Evolutionary conservation across 768 basidiomycete genomes (phyloP).

Genomic region (Boletus pseudopeckii): DNA sequence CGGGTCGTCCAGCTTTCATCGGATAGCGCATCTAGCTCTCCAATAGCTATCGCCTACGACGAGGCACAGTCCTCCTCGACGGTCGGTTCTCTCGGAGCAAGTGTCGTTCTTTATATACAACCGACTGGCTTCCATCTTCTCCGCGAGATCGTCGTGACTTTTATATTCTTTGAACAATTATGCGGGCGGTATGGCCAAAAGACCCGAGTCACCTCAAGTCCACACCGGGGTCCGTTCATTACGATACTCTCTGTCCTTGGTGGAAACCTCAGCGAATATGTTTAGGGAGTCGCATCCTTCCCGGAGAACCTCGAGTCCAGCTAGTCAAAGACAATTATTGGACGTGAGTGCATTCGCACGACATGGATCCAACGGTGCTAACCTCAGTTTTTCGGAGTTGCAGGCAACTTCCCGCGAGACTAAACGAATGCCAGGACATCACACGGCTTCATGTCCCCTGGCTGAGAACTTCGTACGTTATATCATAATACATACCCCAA

Average conservation of each 20-base stretch:
- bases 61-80: background rate
- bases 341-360: background rate
- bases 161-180: constrained; percentile 10
- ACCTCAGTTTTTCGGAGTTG: background rate
- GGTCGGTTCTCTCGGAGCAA: background rate
- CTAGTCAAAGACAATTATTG: background rate
- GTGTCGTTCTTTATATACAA: constrained; percentile 6
- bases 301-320: background rate
- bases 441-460: background rate
- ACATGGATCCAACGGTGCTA: background rate
- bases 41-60: constrained; percentile 10
- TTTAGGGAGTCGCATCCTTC: background rate
- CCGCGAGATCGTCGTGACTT: constrained; percentile 15
- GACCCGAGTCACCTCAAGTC: background rate
- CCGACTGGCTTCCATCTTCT: constrained; percentile 21
- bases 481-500: background rate
- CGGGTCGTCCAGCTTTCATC: constrained; percentile 3
- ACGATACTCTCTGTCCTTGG: background rate
- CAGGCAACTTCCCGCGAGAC: background rate
- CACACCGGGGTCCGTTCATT: background rate
- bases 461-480: constrained; percentile 3
- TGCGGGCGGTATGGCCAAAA: background rate
- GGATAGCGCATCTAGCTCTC: background rate
- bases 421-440: background rate
- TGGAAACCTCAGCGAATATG: background rate